Evolutionary conservation across 805 yeast genomes (phyloP), one percentile per base, ranked within the genome.

Genomic region (Cyberlindnera bimundalis): DNA sequence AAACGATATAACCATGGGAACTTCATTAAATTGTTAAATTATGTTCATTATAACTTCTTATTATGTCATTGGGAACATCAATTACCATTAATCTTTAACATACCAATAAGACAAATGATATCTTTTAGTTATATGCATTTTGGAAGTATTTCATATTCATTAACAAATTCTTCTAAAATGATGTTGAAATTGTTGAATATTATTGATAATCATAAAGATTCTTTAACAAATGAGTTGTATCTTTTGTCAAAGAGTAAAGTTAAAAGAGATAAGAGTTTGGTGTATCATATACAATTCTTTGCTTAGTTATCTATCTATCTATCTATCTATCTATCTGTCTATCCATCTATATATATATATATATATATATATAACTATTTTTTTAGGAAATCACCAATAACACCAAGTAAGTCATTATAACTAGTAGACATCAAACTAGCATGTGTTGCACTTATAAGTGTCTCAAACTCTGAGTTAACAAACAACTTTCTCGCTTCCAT

Each of bases 1-100:
- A 4, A 14, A n/a, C 35, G 19, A 21, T 11, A 20, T 11, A 5
- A 13, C 11, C n/a, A n/a, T n/a, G n/a, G n/a, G 2, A 14, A 35
- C 10, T 35, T 44, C 30, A 12, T 25, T 11, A 16, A 29, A 14
- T 42, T 42, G 34, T 33, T 25, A 18, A 48, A 48, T 35, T 39
- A 38, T 19, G 17, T 29, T 5, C 52, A 45, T 32, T 43, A 33
- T 18, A 20, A 29, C 15, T 30, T 45, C 32, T 25, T 48, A 15
- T 23, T 48, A 16, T 35, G 41, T 15, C 42, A 64, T 33, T 46
- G 64, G 37, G 70, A 65, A 37, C 59, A 61, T 30, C 56, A 54
- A 27, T 57, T 53, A 42, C 68, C 70, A 4, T 41, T 64, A 19
- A 56, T 61, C 5, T 65, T 64, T 37, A 62, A 60, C 12, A 39